Evolutionary conservation across 371 early-diverging fungal genomes (phyloP).

Genomic region (Thermomucor indicae-seudaticae): DNA sequence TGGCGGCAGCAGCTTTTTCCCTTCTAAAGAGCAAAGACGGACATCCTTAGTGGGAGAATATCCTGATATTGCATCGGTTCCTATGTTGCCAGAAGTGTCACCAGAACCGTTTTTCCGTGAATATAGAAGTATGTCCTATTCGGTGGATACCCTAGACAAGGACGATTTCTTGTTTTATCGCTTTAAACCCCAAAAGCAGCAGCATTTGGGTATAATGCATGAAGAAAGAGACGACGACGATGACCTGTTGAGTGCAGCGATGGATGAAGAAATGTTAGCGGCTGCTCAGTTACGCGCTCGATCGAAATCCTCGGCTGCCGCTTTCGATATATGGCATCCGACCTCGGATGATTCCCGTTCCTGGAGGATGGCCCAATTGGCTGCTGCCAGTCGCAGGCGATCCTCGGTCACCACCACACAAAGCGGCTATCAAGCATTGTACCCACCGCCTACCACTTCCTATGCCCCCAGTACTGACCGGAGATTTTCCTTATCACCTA

Average conservation of each 20-base stretch:
- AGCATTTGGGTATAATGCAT: slow-evolving; percentile 25
- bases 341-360: slow-evolving; percentile 11
- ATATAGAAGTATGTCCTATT: slow-evolving; percentile 39
- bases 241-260: slow-evolving; percentile 4
- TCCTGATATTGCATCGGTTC: slow-evolving; percentile 31
- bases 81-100: slow-evolving; percentile 37
- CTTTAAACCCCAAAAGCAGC: slow-evolving; percentile 2
- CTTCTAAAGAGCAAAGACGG: not conserved
- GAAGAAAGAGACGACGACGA: slow-evolving; percentile 32
- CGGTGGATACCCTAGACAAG: slow-evolving; percentile 18
- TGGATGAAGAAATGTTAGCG: slow-evolving; percentile 17
- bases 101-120: slow-evolving; percentile 29
- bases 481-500: slow-evolving; percentile 30
- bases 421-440: not conserved
- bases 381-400: slow-evolving; percentile 8
- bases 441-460: slow-evolving; percentile 3
- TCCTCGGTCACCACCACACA: slow-evolving; percentile 3
- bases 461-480: slow-evolving; percentile 15
- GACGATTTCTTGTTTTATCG: slow-evolving; percentile 4
- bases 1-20: slow-evolving; percentile 3
- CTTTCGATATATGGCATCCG: slow-evolving; percentile 31
- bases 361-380: slow-evolving; percentile 3
- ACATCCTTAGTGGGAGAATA: slow-evolving; percentile 12
- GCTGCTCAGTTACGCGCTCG: slow-evolving; percentile 20
- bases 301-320: slow-evolving; percentile 38